These are phyloP conservation scores for Aspergillus sp. DNA, from an alignment of 2,329 filamentous ascomycete species.

Conservation along the genomic window DNA sequence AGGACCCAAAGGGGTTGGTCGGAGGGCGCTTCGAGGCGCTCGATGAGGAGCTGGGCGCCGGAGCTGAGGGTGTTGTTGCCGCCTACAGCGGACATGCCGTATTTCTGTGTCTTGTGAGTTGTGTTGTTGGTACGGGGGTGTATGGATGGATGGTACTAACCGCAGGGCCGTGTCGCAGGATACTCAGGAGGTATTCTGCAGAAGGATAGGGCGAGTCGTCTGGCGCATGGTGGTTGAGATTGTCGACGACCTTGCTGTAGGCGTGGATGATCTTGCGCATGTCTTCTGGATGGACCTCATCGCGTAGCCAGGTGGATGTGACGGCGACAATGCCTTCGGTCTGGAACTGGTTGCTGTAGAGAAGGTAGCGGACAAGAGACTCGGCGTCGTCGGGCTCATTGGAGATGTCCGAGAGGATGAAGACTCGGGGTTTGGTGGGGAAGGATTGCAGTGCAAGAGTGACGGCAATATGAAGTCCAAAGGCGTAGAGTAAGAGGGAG, in stretches of 20 bases:
- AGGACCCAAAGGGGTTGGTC: slow-evolving; percentile 51
- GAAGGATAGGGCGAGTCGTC: slow-evolving; percentile 43
- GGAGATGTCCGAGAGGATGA: slow-evolving; percentile 5
- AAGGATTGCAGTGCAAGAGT: not conserved
- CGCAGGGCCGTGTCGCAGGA: slow-evolving; percentile 41
- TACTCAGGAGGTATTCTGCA: slow-evolving; percentile 31
- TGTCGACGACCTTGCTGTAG: slow-evolving; percentile 45
- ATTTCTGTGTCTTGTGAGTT: slow-evolving; percentile 11
- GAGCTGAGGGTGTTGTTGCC: slow-evolving; percentile 35
- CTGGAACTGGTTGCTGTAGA: slow-evolving; percentile 49
- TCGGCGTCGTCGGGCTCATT: slow-evolving; percentile 5
- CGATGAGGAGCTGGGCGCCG: slow-evolving; percentile 46
- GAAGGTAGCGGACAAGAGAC: slow-evolving; percentile 42
- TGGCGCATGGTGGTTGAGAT: slow-evolving; percentile 50
- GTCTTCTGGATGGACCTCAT: slow-evolving; percentile 40
- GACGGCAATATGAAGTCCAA: not conserved
- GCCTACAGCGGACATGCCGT: slow-evolving; percentile 37
- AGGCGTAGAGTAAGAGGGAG: not conserved
- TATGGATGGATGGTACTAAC: slow-evolving; percentile 21
- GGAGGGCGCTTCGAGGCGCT: slow-evolving; percentile 31
- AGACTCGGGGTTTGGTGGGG: slow-evolving; percentile 20
- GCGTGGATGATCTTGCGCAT: slow-evolving; percentile 46
- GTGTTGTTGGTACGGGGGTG: not conserved
- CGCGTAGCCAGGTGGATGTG: slow-evolving; percentile 48
- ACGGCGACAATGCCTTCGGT: slow-evolving; percentile 46